A percentile compares a stretch with the other conserved stretches of the same genome.
These are phyloP conservation scores for Marsdenia floribunda DNA, from an alignment of 257 asterid genomes.

Conservation along the genomic window DNA sequence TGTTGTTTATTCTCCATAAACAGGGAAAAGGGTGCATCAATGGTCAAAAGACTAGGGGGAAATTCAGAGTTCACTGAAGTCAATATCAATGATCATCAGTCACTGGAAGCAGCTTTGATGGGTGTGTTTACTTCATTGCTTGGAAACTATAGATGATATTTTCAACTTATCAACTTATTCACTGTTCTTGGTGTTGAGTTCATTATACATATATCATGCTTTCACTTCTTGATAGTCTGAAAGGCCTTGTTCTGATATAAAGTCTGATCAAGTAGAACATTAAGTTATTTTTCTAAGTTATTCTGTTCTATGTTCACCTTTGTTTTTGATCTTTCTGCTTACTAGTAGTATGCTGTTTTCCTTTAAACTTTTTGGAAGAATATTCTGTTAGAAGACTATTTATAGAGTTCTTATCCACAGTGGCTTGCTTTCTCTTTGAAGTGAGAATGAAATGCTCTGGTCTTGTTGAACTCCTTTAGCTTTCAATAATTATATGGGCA, in stretches of 20 bases:
- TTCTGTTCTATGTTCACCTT: background rate
- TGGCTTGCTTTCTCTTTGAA: background rate
- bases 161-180: background rate
- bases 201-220: background rate
- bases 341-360: background rate
- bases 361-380: background rate
- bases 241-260: background rate
- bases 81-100: slow-evolving; percentile 47
- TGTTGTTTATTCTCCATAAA: slow-evolving; percentile 8
- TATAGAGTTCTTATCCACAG: background rate
- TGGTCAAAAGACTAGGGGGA: slow-evolving; percentile 62
- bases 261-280: background rate
- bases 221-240: background rate
- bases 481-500: background rate
- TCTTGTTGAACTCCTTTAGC: background rate
- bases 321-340: background rate
- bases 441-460: background rate
- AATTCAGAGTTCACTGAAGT: slow-evolving; percentile 61
- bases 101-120: slow-evolving; percentile 48
- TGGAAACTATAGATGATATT: background rate
- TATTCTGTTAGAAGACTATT: background rate
- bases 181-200: background rate
- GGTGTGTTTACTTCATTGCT: slow-evolving; percentile 13
- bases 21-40: slow-evolving; percentile 75
- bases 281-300: background rate